These are phyloP conservation scores for Pseudogymnoascus sp. DNA, from an alignment of 2,329 filamentous ascomycete species.

Conservation along the genomic window DNA sequence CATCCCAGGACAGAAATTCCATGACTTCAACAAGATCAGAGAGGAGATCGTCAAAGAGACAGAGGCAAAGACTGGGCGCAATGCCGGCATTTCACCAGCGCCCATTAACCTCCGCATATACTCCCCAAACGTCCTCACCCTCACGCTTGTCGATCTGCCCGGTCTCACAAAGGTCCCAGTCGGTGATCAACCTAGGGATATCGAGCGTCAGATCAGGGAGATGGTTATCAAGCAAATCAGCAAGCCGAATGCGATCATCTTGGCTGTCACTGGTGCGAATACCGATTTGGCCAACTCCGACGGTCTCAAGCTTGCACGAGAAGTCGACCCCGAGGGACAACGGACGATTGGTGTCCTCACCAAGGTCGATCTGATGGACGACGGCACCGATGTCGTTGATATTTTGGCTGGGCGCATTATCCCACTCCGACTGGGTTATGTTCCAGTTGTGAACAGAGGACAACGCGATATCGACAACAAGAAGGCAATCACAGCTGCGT, in stretches of 20 bases:
- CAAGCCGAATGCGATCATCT: slow-evolving; percentile 95
- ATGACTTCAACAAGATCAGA: slow-evolving; percentile 96
- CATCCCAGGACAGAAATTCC: slow-evolving; percentile 93
- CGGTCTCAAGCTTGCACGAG: slow-evolving; percentile 87
- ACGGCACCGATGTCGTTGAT: slow-evolving; percentile 95
- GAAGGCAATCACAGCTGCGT: slow-evolving; percentile 80
- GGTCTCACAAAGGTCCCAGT: slow-evolving; percentile 95
- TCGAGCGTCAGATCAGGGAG: slow-evolving; percentile 90
- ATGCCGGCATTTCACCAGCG: slow-evolving; percentile 90
- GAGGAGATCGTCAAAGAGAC: slow-evolving; percentile 97
- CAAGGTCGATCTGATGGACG: slow-evolving; percentile 98
- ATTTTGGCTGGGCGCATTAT: slow-evolving; percentile 97
- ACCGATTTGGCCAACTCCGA: slow-evolving; percentile 98
- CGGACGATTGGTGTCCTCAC: slow-evolving; percentile 96
- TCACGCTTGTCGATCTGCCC: slow-evolving; percentile 93
- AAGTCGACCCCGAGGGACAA: slow-evolving; percentile 96
- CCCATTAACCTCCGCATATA: slow-evolving; percentile 98
- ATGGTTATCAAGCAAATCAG: slow-evolving; percentile 99
- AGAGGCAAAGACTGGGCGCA: slow-evolving; percentile 89
- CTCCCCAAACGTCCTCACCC: slow-evolving; percentile 93
- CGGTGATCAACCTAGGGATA: slow-evolving; percentile 91
- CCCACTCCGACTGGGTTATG: slow-evolving; percentile 85
- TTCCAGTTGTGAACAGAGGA: slow-evolving; percentile 94
- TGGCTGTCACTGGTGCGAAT: slow-evolving; percentile 93
- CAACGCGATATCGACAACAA: slow-evolving; percentile 98